Base-by-base conservation (phyloP, 2,329 filamentous ascomycete species). In the Penicillium sclerotigenum region DNA sequence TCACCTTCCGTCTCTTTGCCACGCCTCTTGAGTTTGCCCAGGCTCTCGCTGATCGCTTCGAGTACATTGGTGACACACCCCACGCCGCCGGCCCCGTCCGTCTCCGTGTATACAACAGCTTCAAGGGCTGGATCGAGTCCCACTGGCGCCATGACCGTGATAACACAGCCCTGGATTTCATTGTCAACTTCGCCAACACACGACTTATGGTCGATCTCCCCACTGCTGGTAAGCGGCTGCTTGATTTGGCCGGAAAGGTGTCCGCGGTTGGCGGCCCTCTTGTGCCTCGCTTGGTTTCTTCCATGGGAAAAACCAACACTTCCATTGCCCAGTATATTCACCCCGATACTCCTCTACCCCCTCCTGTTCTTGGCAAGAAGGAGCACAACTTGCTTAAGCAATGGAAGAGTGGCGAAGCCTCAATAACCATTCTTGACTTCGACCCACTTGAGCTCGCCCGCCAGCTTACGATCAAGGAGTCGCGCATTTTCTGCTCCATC, bases 51-150 rank as follows among this genome's bases (percentile, higher is more conserved):
- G 88, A 94, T 55, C 87, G 95, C 29, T 99, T 96, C 72, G 90
- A 97, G 57, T 96, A 97, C 65, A 88, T 96, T 36, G 88, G 85
- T 13, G 88, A 94, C 57, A 89, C 87, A 46, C 84, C 86, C 22
- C 83, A 86, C 56, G 83, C 92, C 60, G 87, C 91, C 22, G 83
- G 81, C 3, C 90, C 93, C 0, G 93, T 97, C 22, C 87, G 92
- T 48, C 79, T 99, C 46, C 86, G 94, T 49, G 91, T 97, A 1
- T 97, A 95, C 79, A 97, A 99, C 71, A 87, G 91, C 54, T 91
- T 99, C 81, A 99, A 99, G 75, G 89, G 90, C 40, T 99, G 94
- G 94, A 79, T 99, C 20, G 94, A 97, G 76, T 94, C 89, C 7
- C 91, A 99, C 74, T 99, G 94, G 93, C 86, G 89, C 46, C 85